Evolutionary conservation across 768 basidiomycete species (phyloP), one percentile per base, ranked within the genome.

Genomic region (Gyrodon lividus): DNA sequence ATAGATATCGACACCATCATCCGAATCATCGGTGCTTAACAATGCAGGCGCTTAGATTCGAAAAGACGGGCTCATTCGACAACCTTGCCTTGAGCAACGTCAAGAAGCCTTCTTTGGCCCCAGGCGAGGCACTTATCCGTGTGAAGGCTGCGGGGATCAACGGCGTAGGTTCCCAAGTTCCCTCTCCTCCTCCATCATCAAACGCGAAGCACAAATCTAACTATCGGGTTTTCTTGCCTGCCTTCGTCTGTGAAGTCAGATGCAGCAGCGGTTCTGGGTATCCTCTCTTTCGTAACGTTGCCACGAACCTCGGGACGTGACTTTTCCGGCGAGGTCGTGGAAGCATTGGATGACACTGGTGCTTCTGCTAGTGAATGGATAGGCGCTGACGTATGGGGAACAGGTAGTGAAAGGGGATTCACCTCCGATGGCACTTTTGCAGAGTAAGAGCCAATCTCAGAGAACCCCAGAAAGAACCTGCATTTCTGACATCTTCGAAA

Each of bases 121-220:
- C 69, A 2, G 70, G 69, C 4, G 70, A 70, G 33, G 70, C 70
- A 12, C 60, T 70, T 7, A 55, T 70, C 46, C 60, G 58, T 9
- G 63, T 72, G 4, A 69, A 48, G 45, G 69, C 69, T 26, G 69
- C 69, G 14, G 70, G 69, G 6, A 56, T 70, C 48, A 70, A 72
- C 14, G 59, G 64, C 28, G 69, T 72, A 34, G 55, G 70, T n/a
- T 8, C 30, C 19, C 17, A 9, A 28, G 28, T 28, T 8, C 26
- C 39, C 24, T 19, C 19, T 16, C 20, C 14, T 23, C 31, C 22
- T 16, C 30, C 39, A 33, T 20, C 24, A 7, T 13, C 33, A 26
- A 35, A 13, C 35, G 26, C 33, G 3, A 33, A 14, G 13, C 12
- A 31, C 12, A 4, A 38, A 17, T 16, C 51, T 58, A 13, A 51